Conservation (phyloP, 106 monocot species). For the Alisma plantagoaquatica region DNA sequence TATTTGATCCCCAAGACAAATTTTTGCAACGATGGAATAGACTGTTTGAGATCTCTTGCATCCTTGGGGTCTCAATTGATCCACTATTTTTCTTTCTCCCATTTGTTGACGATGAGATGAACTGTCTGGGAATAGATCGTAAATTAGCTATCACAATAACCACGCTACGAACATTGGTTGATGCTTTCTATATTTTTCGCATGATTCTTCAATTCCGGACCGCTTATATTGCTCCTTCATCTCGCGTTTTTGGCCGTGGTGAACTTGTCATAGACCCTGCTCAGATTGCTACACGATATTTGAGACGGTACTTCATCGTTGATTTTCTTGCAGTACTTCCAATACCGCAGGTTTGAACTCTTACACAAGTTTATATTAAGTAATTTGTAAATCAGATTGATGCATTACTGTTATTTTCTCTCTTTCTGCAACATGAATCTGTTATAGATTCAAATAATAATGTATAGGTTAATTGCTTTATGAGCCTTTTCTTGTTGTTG, state of each 20-base stretch:
- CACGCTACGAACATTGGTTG: slow-evolving; percentile 65
- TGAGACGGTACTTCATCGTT: slow-evolving; percentile 47
- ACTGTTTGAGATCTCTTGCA: slow-evolving; percentile 59
- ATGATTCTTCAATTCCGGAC: slow-evolving; percentile 79
- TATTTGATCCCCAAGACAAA: slow-evolving; percentile 77
- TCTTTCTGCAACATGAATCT: too few species aligned
- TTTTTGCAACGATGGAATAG: slow-evolving; percentile 61
- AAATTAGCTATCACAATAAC: slow-evolving; percentile 54
- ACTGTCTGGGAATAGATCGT: slow-evolving; percentile 69
- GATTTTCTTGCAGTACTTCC: slow-evolving; percentile 82
- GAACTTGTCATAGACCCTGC: slow-evolving; percentile 81
- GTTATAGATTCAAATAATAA: too few species aligned
- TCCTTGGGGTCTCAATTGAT: slow-evolving; percentile 70
- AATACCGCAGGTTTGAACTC: slow-evolving; percentile 90
- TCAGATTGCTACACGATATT: slow-evolving; percentile 58
- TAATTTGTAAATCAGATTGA: too few species aligned
- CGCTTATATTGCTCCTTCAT: slow-evolving; percentile 78
- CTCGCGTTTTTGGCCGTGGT: slow-evolving; percentile 92
- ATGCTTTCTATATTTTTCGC: slow-evolving; percentile 63
- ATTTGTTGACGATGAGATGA: slow-evolving; percentile 26
- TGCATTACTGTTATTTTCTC: too few species aligned
- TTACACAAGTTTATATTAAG: too few species aligned
- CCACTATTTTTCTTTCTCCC: slow-evolving; percentile 89
- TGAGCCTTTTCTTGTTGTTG: too few species aligned
- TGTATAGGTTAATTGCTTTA: too few species aligned